A percentile compares a stretch with the other conserved stretches of the same genome.
These are phyloP conservation scores for Wickerhamiella dianesei DNA, from an alignment of 805 yeast genomes.

Conservation along the genomic window DNA sequence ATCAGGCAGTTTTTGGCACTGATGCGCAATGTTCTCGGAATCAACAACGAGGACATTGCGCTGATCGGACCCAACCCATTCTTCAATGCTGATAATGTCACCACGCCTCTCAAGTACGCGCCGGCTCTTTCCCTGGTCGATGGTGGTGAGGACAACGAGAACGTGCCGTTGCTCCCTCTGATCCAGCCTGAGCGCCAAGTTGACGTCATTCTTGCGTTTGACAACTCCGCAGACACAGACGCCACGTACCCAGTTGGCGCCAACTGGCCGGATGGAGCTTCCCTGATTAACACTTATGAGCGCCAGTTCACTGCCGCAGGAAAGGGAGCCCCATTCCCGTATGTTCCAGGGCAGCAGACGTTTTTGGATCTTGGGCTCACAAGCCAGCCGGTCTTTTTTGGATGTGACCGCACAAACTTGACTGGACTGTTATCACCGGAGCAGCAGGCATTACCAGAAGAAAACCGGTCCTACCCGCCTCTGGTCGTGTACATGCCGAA, in stretches of 20 bases:
- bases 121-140: constrained; percentile 43
- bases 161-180: constrained; percentile 52
- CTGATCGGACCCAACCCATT: constrained; percentile 62
- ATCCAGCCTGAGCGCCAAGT: constrained; percentile 45
- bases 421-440: constrained; percentile 35
- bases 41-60: constrained; percentile 41
- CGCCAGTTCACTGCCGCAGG: constrained; percentile 45
- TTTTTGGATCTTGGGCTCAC: constrained; percentile 43
- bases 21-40: background rate
- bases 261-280: constrained; percentile 52
- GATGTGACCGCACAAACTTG: constrained; percentile 51
- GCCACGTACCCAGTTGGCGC: constrained; percentile 50
- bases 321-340: constrained; percentile 49
- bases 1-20: background rate
- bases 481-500: constrained; percentile 58
- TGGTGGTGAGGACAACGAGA: constrained; percentile 61
- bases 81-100: constrained; percentile 31
- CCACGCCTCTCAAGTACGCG: constrained; percentile 28
- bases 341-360: constrained; percentile 50
- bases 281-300: constrained; percentile 42
- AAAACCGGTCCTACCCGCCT: constrained; percentile 38
- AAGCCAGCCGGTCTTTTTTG: constrained; percentile 57
- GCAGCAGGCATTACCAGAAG: constrained; percentile 31
- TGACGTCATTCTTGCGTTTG: constrained; percentile 56
- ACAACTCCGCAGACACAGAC: constrained; percentile 52